These are phyloP conservation scores for Trypanosomatidae sp. DNA, from an alignment of 208 protist species.

Conservation along the genomic window DNA sequence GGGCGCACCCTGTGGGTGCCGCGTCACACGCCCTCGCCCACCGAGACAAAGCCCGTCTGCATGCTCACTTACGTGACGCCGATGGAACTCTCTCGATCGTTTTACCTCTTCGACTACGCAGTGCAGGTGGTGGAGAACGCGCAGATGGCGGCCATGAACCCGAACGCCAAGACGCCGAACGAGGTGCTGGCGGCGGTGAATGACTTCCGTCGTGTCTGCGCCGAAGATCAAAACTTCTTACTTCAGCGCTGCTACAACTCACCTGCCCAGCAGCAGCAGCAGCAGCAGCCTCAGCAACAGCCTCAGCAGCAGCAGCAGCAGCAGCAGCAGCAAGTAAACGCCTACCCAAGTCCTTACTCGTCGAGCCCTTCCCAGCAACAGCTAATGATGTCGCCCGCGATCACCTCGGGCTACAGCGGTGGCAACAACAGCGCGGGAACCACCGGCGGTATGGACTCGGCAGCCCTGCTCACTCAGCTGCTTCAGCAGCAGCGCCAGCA, in stretches of 20 bases:
- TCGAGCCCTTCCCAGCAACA: conserved; percentile 10
- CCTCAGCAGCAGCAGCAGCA: conserved; percentile 15
- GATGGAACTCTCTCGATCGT: conserved; percentile 73
- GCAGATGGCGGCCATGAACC: conserved; percentile 44
- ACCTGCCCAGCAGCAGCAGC: conserved; percentile 18
- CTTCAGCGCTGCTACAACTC: conserved; percentile 76
- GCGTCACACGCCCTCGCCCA: conserved; percentile 52
- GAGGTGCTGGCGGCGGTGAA: conserved; percentile 77
- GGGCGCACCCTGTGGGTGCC: conserved; percentile 90
- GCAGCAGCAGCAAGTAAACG: conserved; percentile 18
- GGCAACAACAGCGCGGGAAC: conserved; percentile 5
- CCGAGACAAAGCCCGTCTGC: conserved; percentile 61
- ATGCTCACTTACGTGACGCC: conserved; percentile 70
- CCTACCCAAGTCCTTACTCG: conserved; percentile 13
- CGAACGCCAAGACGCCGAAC: conserved; percentile 69
- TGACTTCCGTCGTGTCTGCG: conserved; percentile 75
- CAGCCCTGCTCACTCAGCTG: conserved; percentile 18
- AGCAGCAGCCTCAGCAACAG: conserved; percentile 25
- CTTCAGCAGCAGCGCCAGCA: conserved; percentile 30
- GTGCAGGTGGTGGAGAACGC: conserved; percentile 69
- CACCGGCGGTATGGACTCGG: conserved; percentile 14
- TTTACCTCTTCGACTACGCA: conserved; percentile 86
- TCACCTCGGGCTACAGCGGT: conserved; percentile 3
- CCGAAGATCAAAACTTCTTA: conserved; percentile 59
- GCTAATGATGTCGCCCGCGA: conserved; percentile 9